Percentiles rank a stretch among this genome's conserved stretches.
phyloP scores from a whole-genome alignment of 441 rosid species.

The Theobroma grandiflorum region DNA sequence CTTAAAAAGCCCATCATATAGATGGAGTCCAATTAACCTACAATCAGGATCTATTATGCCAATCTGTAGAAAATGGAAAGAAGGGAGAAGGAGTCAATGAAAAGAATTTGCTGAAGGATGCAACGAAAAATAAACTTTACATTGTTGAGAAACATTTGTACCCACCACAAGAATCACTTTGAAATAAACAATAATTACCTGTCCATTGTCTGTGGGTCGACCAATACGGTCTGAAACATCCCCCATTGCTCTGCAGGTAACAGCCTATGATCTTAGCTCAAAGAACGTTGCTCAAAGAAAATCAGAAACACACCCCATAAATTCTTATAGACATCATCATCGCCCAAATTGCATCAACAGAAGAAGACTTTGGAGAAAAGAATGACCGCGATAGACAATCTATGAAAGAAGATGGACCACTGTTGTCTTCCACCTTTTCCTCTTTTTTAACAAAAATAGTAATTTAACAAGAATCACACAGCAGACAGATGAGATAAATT shows the following conservation, averaged over 20 bases:
- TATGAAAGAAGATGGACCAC: neutral
- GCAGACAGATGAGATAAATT: neutral
- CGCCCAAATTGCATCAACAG: neutral
- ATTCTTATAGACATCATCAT: neutral
- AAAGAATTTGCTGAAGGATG: neutral
- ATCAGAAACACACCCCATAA: constrained; percentile 8
- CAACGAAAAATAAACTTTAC: constrained; percentile 4
- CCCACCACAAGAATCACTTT: neutral
- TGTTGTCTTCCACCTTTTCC: neutral
- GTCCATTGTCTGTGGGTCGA: constrained; percentile 96
- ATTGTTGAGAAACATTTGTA: neutral
- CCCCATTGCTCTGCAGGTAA: constrained; percentile 86
- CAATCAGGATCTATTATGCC: constrained; percentile 98
- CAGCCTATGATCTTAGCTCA: constrained; percentile 16
- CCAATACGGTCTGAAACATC: constrained; percentile 98
- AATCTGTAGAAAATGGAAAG: constrained; percentile 54
- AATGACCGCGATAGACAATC: neutral
- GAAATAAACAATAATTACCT: constrained; percentile 56
- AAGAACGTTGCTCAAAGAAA: constrained; percentile 15
- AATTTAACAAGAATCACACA: neutral
- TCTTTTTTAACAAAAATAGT: neutral
- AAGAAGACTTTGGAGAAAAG: neutral
- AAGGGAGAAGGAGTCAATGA: neutral
- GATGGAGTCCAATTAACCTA: constrained; percentile 94
- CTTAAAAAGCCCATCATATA: constrained; percentile 98